Conservation (phyloP, 305 asterid genomes). For the Plantago lanceolata region DNA sequence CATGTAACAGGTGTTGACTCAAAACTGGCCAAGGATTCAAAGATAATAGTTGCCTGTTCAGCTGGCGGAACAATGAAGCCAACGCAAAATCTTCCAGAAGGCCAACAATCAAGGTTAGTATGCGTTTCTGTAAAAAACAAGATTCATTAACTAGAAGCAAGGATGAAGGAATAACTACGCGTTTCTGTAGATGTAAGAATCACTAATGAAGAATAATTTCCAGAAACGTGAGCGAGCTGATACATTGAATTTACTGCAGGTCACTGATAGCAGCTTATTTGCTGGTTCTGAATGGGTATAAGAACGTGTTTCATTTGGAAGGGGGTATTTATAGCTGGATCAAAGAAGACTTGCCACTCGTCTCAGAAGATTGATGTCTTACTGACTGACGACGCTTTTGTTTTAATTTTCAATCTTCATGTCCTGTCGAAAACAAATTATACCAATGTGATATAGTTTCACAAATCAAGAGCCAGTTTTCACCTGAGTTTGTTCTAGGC, state of each 20-base stretch:
- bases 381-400: neutral
- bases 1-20: conserved; percentile 66
- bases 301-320: conserved; percentile 76
- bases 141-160: neutral
- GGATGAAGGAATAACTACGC: too few species aligned
- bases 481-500: neutral
- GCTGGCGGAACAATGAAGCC: conserved; percentile 89
- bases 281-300: conserved; percentile 80
- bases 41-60: conserved; percentile 88
- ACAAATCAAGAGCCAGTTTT: neutral
- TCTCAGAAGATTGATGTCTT: conserved; percentile 53
- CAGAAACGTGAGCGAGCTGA: conserved; percentile 18
- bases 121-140: neutral
- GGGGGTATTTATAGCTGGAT: conserved; percentile 79
- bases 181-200: neutral
- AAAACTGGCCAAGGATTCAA: conserved; percentile 60
- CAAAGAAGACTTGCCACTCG: conserved; percentile 65
- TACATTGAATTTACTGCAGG: conserved; percentile 41
- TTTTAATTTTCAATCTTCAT: neutral
- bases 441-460: neutral
- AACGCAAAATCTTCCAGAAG: conserved; percentile 84
- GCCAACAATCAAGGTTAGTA: conserved; percentile 76
- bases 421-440: neutral
- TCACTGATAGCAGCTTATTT: conserved; percentile 90
- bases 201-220: neutral